Evolutionary conservation across 108 stramenopile species (phyloP).

Genomic region (Fistulifera pelliculosa): DNA sequence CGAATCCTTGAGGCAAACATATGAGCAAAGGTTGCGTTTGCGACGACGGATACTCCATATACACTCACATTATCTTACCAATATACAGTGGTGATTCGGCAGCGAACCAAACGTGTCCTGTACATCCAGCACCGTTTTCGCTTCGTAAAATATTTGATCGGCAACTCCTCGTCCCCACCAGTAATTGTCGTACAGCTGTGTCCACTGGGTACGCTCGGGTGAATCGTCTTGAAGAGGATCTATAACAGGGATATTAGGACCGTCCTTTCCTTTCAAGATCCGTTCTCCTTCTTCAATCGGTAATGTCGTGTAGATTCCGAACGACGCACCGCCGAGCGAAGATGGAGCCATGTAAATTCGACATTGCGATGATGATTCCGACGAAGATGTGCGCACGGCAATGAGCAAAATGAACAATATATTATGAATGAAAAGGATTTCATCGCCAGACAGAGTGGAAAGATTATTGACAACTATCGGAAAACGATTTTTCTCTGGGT

Average conservation of each 20-base stretch:
- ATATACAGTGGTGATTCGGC: conserved; percentile 34
- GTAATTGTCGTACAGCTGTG: conserved; percentile 9
- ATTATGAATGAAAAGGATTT: too few species aligned
- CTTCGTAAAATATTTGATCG: conserved; percentile 19
- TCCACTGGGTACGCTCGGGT: conserved; percentile 2
- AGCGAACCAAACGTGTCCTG: conserved; percentile 29
- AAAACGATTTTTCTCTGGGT: too few species aligned
- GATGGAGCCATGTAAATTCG: conserved; percentile 16
- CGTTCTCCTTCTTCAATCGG: conserved; percentile 6
- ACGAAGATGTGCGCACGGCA: background rate
- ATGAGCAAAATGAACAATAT: too few species aligned
- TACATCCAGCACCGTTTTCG: conserved; percentile 18
- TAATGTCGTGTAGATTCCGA: conserved; percentile 13
- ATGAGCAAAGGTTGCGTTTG: too few species aligned
- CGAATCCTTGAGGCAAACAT: too few species aligned
- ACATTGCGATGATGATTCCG: conserved; percentile 2
- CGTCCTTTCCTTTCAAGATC: conserved; percentile 9
- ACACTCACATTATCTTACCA: conserved; percentile 4
- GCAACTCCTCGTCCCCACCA: conserved; percentile 30
- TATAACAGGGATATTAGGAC: conserved; percentile 7
- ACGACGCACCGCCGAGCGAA: conserved; percentile 11
- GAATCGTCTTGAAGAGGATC: background rate
- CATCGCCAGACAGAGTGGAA: too few species aligned
- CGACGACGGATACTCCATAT: conserved; percentile 4
- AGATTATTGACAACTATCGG: too few species aligned